Conservation (phyloP, 495 filamentous ascomycete species). For the Aspergillus mulundensis region DNA sequence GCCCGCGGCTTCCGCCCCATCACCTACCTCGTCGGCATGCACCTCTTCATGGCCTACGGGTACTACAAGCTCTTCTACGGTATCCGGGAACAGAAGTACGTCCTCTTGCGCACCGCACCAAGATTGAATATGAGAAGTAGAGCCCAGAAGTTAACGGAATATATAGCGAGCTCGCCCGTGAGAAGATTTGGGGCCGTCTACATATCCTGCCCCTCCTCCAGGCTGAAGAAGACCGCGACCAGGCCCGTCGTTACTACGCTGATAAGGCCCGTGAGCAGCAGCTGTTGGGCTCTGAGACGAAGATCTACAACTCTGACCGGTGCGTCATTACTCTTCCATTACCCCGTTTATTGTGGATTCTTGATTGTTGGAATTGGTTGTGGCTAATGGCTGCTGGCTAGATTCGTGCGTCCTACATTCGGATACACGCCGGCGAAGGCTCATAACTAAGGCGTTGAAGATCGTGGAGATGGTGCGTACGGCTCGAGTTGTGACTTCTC, state of each 20-base stretch:
- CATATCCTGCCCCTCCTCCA: conserved; percentile 89
- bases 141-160: too few species aligned
- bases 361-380: background rate
- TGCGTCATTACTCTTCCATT: conserved; percentile 42
- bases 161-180: conserved; percentile 80
- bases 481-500: background rate
- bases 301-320: conserved; percentile 85
- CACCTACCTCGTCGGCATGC: conserved; percentile 69
- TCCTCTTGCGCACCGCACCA: too few species aligned
- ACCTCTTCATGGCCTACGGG: conserved; percentile 76
- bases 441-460: conserved; percentile 27
- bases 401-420: conserved; percentile 47
- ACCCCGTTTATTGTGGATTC: background rate
- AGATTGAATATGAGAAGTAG: too few species aligned
- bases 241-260: conserved; percentile 77
- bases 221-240: conserved; percentile 93
- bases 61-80: conserved; percentile 78
- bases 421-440: conserved; percentile 40
- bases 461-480: background rate
- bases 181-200: conserved; percentile 97
- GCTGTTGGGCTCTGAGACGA: conserved; percentile 72
- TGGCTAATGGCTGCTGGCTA: conserved; percentile 16
- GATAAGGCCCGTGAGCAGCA: conserved; percentile 87
- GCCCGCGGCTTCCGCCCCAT: conserved; percentile 83
- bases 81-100: conserved; percentile 83